These are phyloP conservation scores for Aspergillus neotritici DNA, from an alignment of 2,329 filamentous ascomycete species.

Conservation along the genomic window DNA sequence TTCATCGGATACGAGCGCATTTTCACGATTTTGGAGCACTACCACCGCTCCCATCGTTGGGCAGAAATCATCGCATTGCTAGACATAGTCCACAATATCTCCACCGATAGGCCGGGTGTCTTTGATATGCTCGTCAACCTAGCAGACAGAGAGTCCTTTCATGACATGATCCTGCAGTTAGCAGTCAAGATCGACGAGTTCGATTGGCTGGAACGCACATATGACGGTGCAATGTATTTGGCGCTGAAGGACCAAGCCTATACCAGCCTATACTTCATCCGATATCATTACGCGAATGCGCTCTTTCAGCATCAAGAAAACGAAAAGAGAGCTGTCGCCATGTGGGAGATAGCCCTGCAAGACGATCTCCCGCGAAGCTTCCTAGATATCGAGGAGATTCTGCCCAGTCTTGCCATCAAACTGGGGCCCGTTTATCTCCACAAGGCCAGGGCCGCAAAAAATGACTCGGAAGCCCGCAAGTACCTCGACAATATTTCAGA, in stretches of 20 bases:
- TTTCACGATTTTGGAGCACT: conserved; percentile 8
- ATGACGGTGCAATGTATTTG: conserved; percentile 16
- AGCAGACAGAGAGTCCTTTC: conserved; percentile 9
- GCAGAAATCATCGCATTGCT: conserved; percentile 6
- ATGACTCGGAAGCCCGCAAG: conserved; percentile 2
- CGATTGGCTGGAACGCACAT: conserved; percentile 15
- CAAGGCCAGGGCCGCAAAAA: conserved; percentile 6
- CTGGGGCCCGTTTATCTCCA: conserved; percentile 15
- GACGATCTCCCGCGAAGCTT: conserved; percentile 13
- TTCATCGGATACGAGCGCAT: conserved; percentile 8
- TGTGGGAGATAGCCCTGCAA: conserved; percentile 13
- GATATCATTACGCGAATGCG: conserved; percentile 13
- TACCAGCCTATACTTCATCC: conserved; percentile 9
- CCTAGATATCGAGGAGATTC: conserved; percentile 9
- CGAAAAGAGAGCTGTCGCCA: conserved; percentile 10
- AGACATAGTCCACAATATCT: neutral
- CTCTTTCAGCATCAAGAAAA: conserved; percentile 9
- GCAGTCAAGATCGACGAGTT: conserved; percentile 14
- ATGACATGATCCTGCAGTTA: conserved; percentile 11
- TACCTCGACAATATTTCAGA: conserved; percentile 11
- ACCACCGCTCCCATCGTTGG: conserved; percentile 8
- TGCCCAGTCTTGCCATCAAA: conserved; percentile 11
- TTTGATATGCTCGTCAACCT: conserved; percentile 11
- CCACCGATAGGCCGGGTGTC: neutral
- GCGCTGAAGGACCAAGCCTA: conserved; percentile 4